These are phyloP conservation scores for Dictyostelium intermedium DNA, from an alignment of 78 protist species.

Conservation along the genomic window DNA sequence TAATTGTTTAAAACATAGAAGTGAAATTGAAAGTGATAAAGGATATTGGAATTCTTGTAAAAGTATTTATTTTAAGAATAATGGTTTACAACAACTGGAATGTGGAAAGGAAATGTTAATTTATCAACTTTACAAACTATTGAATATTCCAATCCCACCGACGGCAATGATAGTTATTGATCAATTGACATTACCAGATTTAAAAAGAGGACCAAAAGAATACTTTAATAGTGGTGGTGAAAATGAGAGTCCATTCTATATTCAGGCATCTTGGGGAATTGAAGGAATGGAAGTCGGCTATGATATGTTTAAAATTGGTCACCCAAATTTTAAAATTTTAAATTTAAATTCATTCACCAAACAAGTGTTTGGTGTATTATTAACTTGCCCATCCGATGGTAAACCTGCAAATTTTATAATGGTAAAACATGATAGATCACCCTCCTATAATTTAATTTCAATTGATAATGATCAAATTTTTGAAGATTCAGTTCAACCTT, in stretches of 20 bases:
- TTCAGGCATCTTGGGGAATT: neutral
- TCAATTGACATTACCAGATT: neutral
- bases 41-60: neutral
- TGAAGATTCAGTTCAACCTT: neutral
- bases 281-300: neutral
- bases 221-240: neutral
- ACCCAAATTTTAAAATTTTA: neutral
- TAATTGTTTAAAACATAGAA: neutral
- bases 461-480: neutral
- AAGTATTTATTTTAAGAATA: neutral
- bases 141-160: neutral
- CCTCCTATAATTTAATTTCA: neutral
- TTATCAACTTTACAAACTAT: neutral
- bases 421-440: neutral
- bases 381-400: neutral
- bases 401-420: neutral
- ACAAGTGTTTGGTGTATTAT: neutral
- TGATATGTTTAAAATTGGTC: neutral
- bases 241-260: neutral
- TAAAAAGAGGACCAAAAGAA: neutral
- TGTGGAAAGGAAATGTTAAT: neutral
- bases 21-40: neutral
- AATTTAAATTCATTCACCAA: neutral
- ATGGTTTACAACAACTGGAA: neutral
- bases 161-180: neutral